phyloP scores from a whole-genome alignment of 345 rosid species.

The Bruguiera parviflora region DNA sequence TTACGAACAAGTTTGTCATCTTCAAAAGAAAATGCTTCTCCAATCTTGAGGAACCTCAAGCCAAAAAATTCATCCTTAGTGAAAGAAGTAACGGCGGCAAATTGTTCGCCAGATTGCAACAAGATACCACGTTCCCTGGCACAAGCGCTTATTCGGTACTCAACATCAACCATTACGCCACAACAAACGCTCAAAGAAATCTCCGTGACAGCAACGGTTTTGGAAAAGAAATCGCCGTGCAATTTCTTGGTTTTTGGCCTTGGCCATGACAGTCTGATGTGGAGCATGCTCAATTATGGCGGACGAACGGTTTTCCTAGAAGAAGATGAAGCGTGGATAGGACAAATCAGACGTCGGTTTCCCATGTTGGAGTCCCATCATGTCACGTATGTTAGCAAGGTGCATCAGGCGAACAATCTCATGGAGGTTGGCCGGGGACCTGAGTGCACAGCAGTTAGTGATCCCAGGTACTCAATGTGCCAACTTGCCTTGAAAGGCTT shows the following conservation, averaged over 20 bases:
- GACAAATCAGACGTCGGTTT: conserved; percentile 54
- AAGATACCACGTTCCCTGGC: conserved; percentile 63
- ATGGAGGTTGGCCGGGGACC: conserved; percentile 67
- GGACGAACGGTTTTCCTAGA: conserved; percentile 82
- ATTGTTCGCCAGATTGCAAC: conserved; percentile 41
- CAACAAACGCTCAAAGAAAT: conserved; percentile 80
- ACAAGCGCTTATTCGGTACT: conserved; percentile 69
- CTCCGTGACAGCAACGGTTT: conserved; percentile 47
- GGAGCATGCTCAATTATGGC: conserved; percentile 83
- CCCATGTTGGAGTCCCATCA: conserved; percentile 73
- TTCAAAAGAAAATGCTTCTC: conserved; percentile 22
- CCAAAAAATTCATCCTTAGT: not conserved
- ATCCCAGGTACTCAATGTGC: conserved; percentile 72
- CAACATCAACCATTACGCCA: conserved; percentile 80
- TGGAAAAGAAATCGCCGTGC: conserved; percentile 74
- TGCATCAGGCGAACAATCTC: conserved; percentile 59
- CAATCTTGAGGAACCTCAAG: not conserved
- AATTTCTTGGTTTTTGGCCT: conserved; percentile 90
- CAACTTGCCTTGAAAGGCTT: conserved; percentile 78
- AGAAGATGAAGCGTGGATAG: conserved; percentile 86
- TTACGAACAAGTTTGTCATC: conserved; percentile 52
- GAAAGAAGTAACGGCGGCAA: conserved; percentile 8
- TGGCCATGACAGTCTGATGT: conserved; percentile 91
- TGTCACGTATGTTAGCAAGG: conserved; percentile 72
- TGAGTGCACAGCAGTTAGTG: conserved; percentile 63